Percentiles rank a stretch among this genome's conserved stretches.
These are phyloP conservation scores for Diutina catenulata DNA, from an alignment of 1,139 yeast genomes.

Conservation along the genomic window DNA sequence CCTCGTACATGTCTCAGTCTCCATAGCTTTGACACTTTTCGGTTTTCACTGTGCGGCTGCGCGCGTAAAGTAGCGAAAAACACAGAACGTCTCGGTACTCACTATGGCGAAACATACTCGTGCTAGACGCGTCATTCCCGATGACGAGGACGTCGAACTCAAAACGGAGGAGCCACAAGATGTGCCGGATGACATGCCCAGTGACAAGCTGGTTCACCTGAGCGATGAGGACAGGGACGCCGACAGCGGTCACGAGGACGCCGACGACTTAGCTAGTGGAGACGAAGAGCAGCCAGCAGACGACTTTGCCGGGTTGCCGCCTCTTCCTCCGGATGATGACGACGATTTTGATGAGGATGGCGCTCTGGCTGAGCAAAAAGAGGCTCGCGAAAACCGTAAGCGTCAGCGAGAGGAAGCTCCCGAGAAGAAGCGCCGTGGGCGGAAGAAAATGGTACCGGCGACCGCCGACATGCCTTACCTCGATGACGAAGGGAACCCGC, in stretches of 20 bases:
- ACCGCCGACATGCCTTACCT: slow-evolving; percentile 22
- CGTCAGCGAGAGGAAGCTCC: slow-evolving; percentile 5
- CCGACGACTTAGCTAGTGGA: slow-evolving; percentile 12
- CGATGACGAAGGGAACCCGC: slow-evolving; percentile 41
- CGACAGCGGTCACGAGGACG: slow-evolving; percentile 8
- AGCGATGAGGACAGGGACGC: slow-evolving; percentile 7
- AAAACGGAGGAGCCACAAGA: no score
- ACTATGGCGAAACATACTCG: no score
- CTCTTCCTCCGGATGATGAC: slow-evolving; percentile 8
- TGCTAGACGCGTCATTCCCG: no score
- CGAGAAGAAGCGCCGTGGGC: slow-evolving; percentile 8
- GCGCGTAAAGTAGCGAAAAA: no score
- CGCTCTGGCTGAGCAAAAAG: slow-evolving; percentile 7
- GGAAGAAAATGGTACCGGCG: slow-evolving; percentile 15
- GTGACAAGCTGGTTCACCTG: background rate
- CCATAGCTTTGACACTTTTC: no score
- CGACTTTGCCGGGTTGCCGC: slow-evolving; percentile 6
- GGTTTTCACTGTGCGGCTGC: no score
- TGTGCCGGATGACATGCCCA: no score
- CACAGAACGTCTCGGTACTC: no score
- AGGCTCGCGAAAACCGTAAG: slow-evolving; percentile 9
- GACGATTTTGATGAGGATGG: slow-evolving; percentile 9
- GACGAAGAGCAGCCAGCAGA: slow-evolving; percentile 5
- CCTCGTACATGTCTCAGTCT: no score
- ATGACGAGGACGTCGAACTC: no score